phyloP scores from a whole-genome alignment of 257 asterid genomes.

The Oldenlandia corymbosa region DNA sequence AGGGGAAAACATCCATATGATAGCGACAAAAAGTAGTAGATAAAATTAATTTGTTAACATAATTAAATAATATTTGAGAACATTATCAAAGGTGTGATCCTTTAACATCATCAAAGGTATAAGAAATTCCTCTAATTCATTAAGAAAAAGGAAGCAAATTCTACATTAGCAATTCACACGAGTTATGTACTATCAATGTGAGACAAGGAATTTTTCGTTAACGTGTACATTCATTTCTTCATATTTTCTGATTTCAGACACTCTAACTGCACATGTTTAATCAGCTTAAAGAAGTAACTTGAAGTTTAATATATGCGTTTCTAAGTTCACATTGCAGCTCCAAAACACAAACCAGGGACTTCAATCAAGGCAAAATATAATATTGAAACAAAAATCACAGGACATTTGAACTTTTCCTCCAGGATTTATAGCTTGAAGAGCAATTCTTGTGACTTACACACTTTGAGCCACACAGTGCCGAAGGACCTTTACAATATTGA shows the following conservation, averaged over 20 bases:
- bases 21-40: too few species aligned
- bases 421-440: neutral
- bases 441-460: neutral
- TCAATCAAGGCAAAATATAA: neutral
- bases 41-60: too few species aligned
- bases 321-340: neutral
- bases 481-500: neutral
- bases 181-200: neutral
- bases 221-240: too few species aligned
- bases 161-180: neutral
- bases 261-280: neutral
- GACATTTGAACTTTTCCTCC: neutral
- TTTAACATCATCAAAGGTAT: too few species aligned
- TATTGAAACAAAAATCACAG: neutral
- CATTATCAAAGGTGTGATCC: too few species aligned
- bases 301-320: neutral
- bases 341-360: neutral
- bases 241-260: neutral
- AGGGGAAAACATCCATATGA: too few species aligned
- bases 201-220: neutral
- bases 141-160: neutral
- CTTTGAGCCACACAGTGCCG: neutral
- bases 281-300: too few species aligned
- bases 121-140: neutral
- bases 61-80: too few species aligned